These are phyloP conservation scores for Neltuma alba DNA, from an alignment of 306 rosid species.

Conservation along the genomic window DNA sequence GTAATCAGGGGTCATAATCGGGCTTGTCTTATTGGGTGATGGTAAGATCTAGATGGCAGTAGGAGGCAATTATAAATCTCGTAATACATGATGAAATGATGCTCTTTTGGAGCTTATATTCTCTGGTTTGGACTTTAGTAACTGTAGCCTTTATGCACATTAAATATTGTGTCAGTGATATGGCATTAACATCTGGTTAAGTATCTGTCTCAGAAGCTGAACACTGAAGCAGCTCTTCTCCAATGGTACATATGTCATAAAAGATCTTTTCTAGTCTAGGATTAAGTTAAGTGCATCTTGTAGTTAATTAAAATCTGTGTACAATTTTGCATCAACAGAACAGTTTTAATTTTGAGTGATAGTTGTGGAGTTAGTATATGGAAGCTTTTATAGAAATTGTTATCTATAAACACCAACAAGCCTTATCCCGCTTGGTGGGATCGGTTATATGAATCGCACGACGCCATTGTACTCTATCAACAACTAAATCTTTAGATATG, in stretches of 20 bases:
- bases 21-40: slow-evolving; percentile 15
- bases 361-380: neutral
- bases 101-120: neutral
- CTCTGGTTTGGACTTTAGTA: slow-evolving; percentile 6
- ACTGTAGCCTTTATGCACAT: neutral
- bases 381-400: neutral
- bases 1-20: neutral
- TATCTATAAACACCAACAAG: no score
- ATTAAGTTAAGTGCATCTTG: neutral
- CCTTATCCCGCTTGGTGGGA: no score
- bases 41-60: neutral
- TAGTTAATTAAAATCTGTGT: neutral
- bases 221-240: neutral
- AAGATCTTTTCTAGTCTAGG: neutral
- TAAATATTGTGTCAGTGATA: slow-evolving; percentile 5
- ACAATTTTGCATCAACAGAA: neutral
- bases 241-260: neutral
- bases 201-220: neutral
- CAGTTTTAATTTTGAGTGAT: neutral
- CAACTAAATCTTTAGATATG: no score
- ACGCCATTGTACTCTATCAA: no score
- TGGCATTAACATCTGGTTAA: neutral
- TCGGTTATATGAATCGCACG: no score
- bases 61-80: slow-evolving; percentile 10
- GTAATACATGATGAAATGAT: neutral